Base-by-base conservation (phyloP, 1,139 yeast genomes). In the Nakaseomyces uthaithaninus region DNA sequence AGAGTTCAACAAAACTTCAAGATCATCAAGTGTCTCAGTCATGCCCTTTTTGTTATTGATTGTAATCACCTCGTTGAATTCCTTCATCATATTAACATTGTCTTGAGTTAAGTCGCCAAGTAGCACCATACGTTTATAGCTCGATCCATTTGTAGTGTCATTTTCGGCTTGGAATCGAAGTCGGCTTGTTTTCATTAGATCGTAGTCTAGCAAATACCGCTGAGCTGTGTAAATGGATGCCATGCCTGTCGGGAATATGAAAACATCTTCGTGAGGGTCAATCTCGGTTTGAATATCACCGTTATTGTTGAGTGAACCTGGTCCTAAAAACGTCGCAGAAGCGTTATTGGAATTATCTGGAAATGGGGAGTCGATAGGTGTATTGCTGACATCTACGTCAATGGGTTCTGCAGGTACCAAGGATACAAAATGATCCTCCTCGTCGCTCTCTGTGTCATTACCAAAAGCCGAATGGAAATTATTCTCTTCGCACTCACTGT, bases 41-140 rank as follows among this genome's bases (percentile, higher is more conserved):
- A 66, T 69, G 45, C 77, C 83, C 53, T 85, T 94, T 10, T 95
- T 96, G 47, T 75, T 66, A 1, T 96, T 96, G 48, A 79, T 76
- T 60, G 87, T 89, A 51, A 80, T 77, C 28, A 79, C 82, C 5
- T 94, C 87, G 14, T 97, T 97, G 71, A 89, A 91, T 59, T 87
- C 89, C 54, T 74, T 72, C 52, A 91, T 69, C 45, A 91, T 80
- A 53, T 85, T 86, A 44, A 86, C 68, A 0, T 97, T 89, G 58
- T 91, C 98, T 22, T 85, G 93, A 59, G 89, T 91, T 4, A 97
- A 95, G 62, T 89, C 87, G 0, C 98, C 97, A 63, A 83, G 87
- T 63, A 94, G 83, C 1, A 87, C 94, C 0, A 94, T 78, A 59
- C 85, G 84, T 49, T 72, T 69, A 31, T 68, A 67, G 3, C 62